These are phyloP conservation scores for Ceratocystis lukuohia DNA, from an alignment of 2,329 filamentous ascomycete genomes.

Conservation along the genomic window DNA sequence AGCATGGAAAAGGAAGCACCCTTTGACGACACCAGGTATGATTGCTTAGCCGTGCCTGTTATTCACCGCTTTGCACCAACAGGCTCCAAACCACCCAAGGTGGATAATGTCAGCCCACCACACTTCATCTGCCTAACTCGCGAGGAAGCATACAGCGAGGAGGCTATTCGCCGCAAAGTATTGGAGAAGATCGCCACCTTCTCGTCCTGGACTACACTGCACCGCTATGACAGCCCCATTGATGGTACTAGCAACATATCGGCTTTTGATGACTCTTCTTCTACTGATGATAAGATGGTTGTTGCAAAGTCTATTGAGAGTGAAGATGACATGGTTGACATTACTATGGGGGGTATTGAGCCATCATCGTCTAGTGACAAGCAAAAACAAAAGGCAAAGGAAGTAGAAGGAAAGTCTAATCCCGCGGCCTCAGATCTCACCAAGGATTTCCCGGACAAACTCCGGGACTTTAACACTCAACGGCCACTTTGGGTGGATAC, in stretches of 20 bases:
- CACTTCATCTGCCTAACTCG: conserved; percentile 64
- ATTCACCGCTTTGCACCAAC: conserved; percentile 41
- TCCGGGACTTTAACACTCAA: conserved; percentile 36
- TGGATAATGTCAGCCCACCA: conserved; percentile 33
- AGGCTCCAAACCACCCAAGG: conserved; percentile 25
- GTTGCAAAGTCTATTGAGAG: conserved; percentile 69
- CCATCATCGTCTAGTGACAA: conserved; percentile 31
- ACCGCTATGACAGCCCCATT: conserved; percentile 32
- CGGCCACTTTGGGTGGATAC: conserved; percentile 42
- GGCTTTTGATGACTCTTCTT: conserved; percentile 34
- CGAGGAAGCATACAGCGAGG: conserved; percentile 53
- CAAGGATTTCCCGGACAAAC: conserved; percentile 23
- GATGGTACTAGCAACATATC: conserved; percentile 4
- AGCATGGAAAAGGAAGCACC: conserved; percentile 35
- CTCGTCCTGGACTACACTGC: conserved; percentile 55
- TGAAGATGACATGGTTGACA: conserved; percentile 81
- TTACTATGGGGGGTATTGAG: conserved; percentile 52
- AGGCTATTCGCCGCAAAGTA: conserved; percentile 66
- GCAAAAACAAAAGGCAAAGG: conserved; percentile 25
- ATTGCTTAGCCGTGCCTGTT: conserved; percentile 56
- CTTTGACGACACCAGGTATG: conserved; percentile 49
- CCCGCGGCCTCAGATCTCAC: neutral
- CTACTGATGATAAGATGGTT: conserved; percentile 51
- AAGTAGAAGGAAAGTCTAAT: conserved; percentile 13
- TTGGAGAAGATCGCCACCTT: conserved; percentile 62